phyloP scores from a whole-genome alignment of 176 grass and related monocot species.

The Oryza coarctata region DNA sequence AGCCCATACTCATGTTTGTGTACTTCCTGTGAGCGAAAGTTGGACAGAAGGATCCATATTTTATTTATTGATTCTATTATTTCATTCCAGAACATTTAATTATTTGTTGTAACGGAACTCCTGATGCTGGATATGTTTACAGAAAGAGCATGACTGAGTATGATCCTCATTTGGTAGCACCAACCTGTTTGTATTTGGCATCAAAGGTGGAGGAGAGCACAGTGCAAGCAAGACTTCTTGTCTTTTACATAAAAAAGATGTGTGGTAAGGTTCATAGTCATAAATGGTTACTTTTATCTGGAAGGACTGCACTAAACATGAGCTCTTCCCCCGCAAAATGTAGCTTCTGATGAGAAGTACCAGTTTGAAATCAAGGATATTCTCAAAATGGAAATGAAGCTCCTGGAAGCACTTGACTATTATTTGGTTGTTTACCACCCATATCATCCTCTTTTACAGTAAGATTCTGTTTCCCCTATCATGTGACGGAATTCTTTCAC shows the following conservation, averaged over 20 bases:
- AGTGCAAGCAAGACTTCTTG: conserved; percentile 95
- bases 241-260: conserved; percentile 99
- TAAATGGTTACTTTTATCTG: not conserved
- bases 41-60: not conserved
- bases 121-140: conserved; percentile 15
- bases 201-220: conserved; percentile 97
- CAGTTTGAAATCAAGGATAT: conserved; percentile 99
- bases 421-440: conserved; percentile 98
- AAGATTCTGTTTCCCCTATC: conserved; percentile 38
- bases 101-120: not conserved
- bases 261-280: conserved; percentile 44
- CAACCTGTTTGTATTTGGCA: conserved; percentile 96
- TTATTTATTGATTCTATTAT: conserved; percentile 5
- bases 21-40: conserved; percentile 18
- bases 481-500: conserved; percentile 1
- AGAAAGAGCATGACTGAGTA: conserved; percentile 94
- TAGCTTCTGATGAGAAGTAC: conserved; percentile 83
- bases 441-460: conserved; percentile 93
- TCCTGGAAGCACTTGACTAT: conserved; percentile 93
- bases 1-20: not conserved
- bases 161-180: conserved; percentile 89
- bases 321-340: not conserved
- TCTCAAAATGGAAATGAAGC: conserved; percentile 99
- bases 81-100: not conserved
- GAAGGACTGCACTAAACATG: conserved; percentile 21